Base-by-base conservation (phyloP, 495 filamentous ascomycete species). In the Xylaria cubensis region DNA sequence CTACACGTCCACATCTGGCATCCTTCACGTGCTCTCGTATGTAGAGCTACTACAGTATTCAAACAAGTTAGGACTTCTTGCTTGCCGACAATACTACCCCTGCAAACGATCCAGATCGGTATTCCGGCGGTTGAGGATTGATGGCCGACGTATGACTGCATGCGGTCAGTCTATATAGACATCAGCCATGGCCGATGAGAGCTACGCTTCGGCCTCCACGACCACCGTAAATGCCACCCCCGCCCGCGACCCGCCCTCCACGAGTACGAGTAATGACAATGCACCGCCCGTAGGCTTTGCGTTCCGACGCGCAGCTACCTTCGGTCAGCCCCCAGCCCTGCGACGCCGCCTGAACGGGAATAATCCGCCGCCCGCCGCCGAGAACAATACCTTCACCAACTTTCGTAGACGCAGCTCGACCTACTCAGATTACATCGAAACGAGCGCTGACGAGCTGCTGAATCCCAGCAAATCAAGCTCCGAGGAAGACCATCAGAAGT, bases 361-460 rank as follows among this genome's bases (percentile, higher is more conserved):
- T 51, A 4, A 61, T 19, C 63, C 61, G 36, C 69, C 70, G 24
- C 70, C 77, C 64, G 19, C 75, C 15, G 76, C 63, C 67, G 75
- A 78, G 29, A 74, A 72, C 53, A 71, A 79, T 41, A 64, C 73
- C 53, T 74, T 77, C 36, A 75, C 75, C 34, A 70, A 76, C 36
- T 73, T 76, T 59, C 85, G 88, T 50, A 88, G 92, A 65, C 89
- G 92, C 73, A 92, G 90, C 82, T 95, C 93, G 29, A 89, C 87
- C 29, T 88, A 95, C 62, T 95, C 93, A 1, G 91, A 93, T 66
- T 89, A 87, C 59, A 84, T 95, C 21, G 88, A 90, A 53, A 88
- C 88, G 6, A 92, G 91, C 0, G 93, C 92, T 0, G 91, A 94
- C 72, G 89, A 91, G 70, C 79, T 97, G 21, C 82, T 95, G 29